Evolutionary conservation across 1,284 basidiomycete genomes (phyloP).

Genomic region (Trichosporon ovoides): DNA sequence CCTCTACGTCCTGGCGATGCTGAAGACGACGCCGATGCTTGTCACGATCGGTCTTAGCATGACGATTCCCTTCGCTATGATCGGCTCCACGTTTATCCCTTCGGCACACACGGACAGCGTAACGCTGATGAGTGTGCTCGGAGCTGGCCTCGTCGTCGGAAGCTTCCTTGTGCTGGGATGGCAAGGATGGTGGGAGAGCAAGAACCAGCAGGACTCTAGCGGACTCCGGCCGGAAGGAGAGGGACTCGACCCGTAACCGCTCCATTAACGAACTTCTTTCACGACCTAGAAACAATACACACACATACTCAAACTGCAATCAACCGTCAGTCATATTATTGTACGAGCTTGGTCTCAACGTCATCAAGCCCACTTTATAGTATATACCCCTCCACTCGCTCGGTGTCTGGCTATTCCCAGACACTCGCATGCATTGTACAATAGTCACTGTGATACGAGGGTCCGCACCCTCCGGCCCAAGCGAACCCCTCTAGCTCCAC

Average conservation of each 20-base stretch:
- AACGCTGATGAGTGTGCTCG: slow-evolving; percentile 57
- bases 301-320: background rate
- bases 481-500: too few relatives aligned
- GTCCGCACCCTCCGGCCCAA: too few relatives aligned
- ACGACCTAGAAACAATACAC: background rate
- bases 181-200: slow-evolving; percentile 39
- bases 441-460: background rate
- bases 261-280: background rate
- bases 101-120: slow-evolving; percentile 43
- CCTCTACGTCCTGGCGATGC: slow-evolving; percentile 82
- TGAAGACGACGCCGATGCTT: slow-evolving; percentile 83
- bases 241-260: background rate
- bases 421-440: background rate
- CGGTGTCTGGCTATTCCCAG: background rate
- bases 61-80: slow-evolving; percentile 63
- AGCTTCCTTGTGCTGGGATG: slow-evolving; percentile 50
- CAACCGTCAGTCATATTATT: background rate
- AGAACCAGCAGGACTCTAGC: background rate
- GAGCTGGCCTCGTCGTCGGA: slow-evolving; percentile 57
- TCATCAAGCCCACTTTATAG: background rate
- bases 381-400: background rate
- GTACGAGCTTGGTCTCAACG: slow-evolving; percentile 1
- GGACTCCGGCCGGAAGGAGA: background rate
- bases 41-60: slow-evolving; percentile 90
- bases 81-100: slow-evolving; percentile 43